Conservation (phyloP, 352 stramenopile species). For the Globisporangium takayamanum region DNA sequence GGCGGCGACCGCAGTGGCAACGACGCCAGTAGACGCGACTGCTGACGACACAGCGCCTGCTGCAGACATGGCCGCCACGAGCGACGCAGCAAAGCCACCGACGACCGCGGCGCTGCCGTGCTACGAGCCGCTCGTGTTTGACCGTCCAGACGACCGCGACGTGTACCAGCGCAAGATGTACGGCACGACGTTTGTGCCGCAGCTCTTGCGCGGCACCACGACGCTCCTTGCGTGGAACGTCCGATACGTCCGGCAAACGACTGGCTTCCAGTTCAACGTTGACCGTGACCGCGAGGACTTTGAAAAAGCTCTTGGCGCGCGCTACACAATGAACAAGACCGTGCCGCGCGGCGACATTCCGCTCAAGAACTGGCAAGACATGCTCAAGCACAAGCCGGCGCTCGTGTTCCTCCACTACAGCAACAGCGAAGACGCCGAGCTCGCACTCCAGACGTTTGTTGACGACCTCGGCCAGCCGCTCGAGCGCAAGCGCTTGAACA, state of each 20-base stretch:
- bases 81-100: background rate
- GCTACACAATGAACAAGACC: slow-evolving; percentile 43
- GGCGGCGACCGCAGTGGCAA: background rate
- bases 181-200: slow-evolving; percentile 44
- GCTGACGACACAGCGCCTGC: background rate
- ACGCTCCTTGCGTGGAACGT: slow-evolving; percentile 44
- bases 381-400: slow-evolving; percentile 25
- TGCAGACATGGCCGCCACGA: background rate
- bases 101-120: slow-evolving; percentile 10
- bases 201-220: slow-evolving; percentile 27
- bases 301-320: slow-evolving; percentile 29
- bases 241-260: slow-evolving; percentile 49
- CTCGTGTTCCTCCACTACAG: slow-evolving; percentile 45
- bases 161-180: slow-evolving; percentile 52
- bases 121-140: slow-evolving; percentile 40
- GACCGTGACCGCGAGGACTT: slow-evolving; percentile 54
- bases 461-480: slow-evolving; percentile 37
- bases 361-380: slow-evolving; percentile 48
- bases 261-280: slow-evolving; percentile 51
- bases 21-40: background rate
- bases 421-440: slow-evolving; percentile 42
- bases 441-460: slow-evolving; percentile 28
- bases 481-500: slow-evolving; percentile 28
- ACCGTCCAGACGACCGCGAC: slow-evolving; percentile 28
- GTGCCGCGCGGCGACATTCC: slow-evolving; percentile 45